Evolutionary conservation across 768 basidiomycete genomes (phyloP).

Genomic region (Chalciporus pseudorubinellus): DNA sequence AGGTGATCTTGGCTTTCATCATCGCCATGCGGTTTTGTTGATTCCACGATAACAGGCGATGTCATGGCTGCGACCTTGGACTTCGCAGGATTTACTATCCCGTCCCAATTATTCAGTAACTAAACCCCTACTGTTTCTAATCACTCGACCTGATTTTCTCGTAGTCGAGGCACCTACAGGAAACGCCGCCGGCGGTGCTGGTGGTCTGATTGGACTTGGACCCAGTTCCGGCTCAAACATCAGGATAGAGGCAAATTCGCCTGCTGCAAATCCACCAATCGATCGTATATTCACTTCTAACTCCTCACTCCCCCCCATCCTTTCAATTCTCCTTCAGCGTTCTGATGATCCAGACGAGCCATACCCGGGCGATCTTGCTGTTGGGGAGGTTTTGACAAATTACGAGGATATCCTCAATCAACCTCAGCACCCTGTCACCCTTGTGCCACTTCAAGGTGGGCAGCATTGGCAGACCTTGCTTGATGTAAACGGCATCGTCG

Average conservation of each 20-base stretch:
- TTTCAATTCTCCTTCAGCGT: slow-evolving; percentile 65
- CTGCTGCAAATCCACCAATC: slow-evolving; percentile 51
- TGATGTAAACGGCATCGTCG: slow-evolving; percentile 60
- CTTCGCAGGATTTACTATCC: slow-evolving; percentile 44
- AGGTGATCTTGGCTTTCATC: slow-evolving; percentile 34
- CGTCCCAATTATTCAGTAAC: slow-evolving; percentile 37
- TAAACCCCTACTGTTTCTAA: not conserved
- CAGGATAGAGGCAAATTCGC: slow-evolving; percentile 30
- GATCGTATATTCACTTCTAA: slow-evolving; percentile 67
- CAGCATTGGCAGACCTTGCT: slow-evolving; percentile 69
- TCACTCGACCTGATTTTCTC: slow-evolving; percentile 4
- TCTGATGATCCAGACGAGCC: slow-evolving; percentile 49
- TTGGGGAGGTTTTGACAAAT: slow-evolving; percentile 55
- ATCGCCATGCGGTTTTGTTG: not conserved
- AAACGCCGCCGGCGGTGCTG: slow-evolving; percentile 10
- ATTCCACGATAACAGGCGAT: slow-evolving; percentile 17
- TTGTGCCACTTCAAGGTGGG: slow-evolving; percentile 34
- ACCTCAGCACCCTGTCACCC: slow-evolving; percentile 49
- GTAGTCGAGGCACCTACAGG: slow-evolving; percentile 20
- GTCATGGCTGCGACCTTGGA: slow-evolving; percentile 29
- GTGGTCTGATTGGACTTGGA: slow-evolving; percentile 56
- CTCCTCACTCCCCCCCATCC: slow-evolving; percentile 52
- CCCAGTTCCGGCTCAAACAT: slow-evolving; percentile 56
- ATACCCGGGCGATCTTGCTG: slow-evolving; percentile 59
- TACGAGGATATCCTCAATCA: slow-evolving; percentile 49